Evolutionary conservation across 2,329 filamentous ascomycete species (phyloP).

Genomic region (Elsinoe necatrix): DNA sequence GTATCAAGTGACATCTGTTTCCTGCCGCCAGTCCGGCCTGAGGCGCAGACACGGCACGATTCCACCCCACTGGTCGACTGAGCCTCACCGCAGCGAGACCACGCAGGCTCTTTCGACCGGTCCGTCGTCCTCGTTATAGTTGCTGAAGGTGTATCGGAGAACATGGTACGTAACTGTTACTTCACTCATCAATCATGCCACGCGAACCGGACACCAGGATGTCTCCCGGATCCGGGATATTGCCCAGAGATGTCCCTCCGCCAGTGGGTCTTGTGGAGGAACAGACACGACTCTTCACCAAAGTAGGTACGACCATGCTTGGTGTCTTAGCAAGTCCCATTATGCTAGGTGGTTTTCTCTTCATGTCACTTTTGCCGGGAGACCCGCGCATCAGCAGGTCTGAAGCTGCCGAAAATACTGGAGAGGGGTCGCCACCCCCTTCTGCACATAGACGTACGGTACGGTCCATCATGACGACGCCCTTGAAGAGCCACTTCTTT

Average conservation of each 20-base stretch:
- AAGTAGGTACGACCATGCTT: neutral
- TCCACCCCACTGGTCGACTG: neutral
- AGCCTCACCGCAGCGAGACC: too few relatives aligned
- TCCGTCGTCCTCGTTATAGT: too few relatives aligned
- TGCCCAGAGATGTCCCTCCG: too few relatives aligned
- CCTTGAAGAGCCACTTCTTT: neutral
- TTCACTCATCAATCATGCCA: too few relatives aligned
- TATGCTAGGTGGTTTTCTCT: neutral
- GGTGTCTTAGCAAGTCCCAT: neutral
- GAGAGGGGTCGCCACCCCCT: neutral
- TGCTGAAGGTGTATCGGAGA: too few relatives aligned
- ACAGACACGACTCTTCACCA: neutral
- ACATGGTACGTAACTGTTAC: too few relatives aligned
- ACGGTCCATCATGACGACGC: neutral
- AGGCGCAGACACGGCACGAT: neutral
- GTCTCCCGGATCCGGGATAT: too few relatives aligned
- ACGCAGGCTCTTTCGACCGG: too few relatives aligned
- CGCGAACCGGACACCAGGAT: too few relatives aligned
- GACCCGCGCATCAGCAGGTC: neutral
- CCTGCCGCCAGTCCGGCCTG: neutral
- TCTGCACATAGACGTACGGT: neutral
- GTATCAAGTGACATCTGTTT: too few relatives aligned
- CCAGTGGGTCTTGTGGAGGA: too few relatives aligned
- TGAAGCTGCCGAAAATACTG: neutral
- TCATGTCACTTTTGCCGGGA: neutral